These are phyloP conservation scores for Nakataea oryzae DNA, from an alignment of 2,329 filamentous ascomycete species.

Conservation along the genomic window DNA sequence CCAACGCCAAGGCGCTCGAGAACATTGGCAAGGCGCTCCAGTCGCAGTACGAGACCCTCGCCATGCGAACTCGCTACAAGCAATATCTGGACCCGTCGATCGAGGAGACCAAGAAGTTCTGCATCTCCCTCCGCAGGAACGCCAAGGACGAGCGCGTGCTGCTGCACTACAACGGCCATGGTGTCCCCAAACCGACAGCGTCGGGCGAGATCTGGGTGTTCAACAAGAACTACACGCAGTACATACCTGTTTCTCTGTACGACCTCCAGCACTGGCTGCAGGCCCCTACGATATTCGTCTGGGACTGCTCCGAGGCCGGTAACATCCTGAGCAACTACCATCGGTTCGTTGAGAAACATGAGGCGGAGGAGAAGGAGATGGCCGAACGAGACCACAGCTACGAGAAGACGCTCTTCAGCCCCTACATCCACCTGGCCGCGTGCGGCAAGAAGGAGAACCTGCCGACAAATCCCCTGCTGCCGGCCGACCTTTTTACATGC, in stretches of 20 bases:
- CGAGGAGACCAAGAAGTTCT: conserved; percentile 95
- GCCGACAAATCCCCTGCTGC: conserved; percentile 85
- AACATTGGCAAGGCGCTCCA: conserved; percentile 95
- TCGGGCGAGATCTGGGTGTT: conserved; percentile 99
- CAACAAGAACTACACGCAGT: conserved; percentile 97
- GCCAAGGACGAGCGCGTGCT: conserved; percentile 92
- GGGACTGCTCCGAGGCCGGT: conserved; percentile 93
- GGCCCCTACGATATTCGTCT: conserved; percentile 91
- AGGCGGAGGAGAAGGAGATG: conserved; percentile 73
- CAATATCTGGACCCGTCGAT: conserved; percentile 93
- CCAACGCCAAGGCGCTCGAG: conserved; percentile 76
- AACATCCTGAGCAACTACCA: conserved; percentile 95
- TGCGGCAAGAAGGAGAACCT: conserved; percentile 86
- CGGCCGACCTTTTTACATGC: conserved; percentile 90
- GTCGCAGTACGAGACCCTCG: conserved; percentile 89
- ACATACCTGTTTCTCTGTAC: conserved; percentile 92
- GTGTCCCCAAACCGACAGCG: conserved; percentile 87
- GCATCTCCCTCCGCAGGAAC: conserved; percentile 77
- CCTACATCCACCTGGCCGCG: conserved; percentile 81
- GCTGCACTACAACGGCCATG: conserved; percentile 98
- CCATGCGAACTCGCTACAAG: conserved; percentile 93
- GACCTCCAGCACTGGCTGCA: conserved; percentile 94
- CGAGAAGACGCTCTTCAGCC: conserved; percentile 59
- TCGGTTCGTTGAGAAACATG: conserved; percentile 88
- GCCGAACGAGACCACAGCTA: conserved; percentile 71